A percentile compares a stretch with the other conserved stretches of the same genome.
Conservation (phyloP, 345 rosid genomes). For the Ceriops zippeliana region DNA sequence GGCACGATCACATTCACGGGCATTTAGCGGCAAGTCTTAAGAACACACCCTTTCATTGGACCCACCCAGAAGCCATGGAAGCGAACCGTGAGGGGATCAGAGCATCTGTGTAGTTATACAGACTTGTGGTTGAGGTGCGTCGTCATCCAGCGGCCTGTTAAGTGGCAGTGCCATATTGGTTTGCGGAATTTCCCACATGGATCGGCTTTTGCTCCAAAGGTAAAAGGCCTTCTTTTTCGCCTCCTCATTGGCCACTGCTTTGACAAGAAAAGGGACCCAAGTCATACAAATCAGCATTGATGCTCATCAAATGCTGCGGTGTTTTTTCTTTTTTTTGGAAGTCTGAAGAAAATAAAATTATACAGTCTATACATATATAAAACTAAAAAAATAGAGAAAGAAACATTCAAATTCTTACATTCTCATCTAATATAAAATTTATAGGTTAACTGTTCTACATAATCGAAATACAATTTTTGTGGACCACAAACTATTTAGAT, state of each 20-base stretch:
- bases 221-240: too few species aligned
- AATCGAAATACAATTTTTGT: background rate
- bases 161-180: background rate
- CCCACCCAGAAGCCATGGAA: background rate
- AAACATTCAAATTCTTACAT: too few species aligned
- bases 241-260: too few species aligned
- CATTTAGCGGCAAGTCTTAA: background rate
- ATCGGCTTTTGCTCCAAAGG: background rate
- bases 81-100: background rate
- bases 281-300: background rate
- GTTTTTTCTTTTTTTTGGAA: too few species aligned
- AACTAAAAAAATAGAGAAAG: too few species aligned
- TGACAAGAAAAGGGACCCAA: too few species aligned
- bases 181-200: background rate
- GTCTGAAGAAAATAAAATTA: too few species aligned
- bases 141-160: background rate
- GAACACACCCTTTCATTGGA: background rate
- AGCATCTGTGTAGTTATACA: background rate
- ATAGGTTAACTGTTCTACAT: too few species aligned
- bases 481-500: background rate
- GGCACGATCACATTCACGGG: slow-evolving; percentile 3
- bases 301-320: background rate
- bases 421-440: too few species aligned
- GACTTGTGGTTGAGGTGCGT: background rate
- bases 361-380: too few species aligned